Percentiles rank a stretch among this genome's conserved stretches.
Conservation (phyloP, 2,329 filamentous ascomycete species). For the Fusarium citri region DNA sequence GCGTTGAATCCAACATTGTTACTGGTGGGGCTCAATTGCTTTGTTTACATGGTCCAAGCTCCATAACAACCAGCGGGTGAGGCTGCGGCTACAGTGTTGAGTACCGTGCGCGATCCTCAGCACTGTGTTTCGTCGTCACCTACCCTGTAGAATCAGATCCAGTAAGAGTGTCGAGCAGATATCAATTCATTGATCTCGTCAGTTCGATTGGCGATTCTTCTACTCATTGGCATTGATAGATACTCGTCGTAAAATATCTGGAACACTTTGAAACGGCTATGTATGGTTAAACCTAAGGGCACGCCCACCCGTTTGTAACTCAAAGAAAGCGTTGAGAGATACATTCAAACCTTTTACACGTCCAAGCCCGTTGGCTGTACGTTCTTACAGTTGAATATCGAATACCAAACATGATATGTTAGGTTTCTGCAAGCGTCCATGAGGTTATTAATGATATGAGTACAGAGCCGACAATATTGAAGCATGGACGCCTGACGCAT, state of each 20-base stretch:
- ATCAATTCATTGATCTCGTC: neutral
- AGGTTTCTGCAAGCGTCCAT: neutral
- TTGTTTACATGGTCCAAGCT: constrained; percentile 50
- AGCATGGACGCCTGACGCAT: neutral
- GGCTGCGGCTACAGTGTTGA: constrained; percentile 23
- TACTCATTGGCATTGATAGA: neutral
- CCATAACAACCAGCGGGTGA: constrained; percentile 36
- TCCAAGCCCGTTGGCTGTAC: too few species aligned
- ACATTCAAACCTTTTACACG: too few species aligned
- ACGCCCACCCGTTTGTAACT: neutral
- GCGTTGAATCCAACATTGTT: constrained; percentile 37
- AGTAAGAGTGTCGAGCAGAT: neutral
- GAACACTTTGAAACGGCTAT: neutral
- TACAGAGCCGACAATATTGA: neutral
- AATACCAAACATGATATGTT: neutral
- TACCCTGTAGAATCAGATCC: constrained; percentile 6
- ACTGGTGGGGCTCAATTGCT: constrained; percentile 39
- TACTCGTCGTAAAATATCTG: neutral
- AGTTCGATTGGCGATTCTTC: neutral
- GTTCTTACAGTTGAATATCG: too few species aligned
- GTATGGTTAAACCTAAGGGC: neutral
- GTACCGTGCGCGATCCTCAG: rapidly evolving
- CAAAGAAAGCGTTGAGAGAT: neutral
- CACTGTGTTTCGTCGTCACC: neutral
- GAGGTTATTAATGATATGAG: neutral